These are phyloP conservation scores for Boletellus sp. DNA, from an alignment of 768 basidiomycete genomes.

Conservation along the genomic window DNA sequence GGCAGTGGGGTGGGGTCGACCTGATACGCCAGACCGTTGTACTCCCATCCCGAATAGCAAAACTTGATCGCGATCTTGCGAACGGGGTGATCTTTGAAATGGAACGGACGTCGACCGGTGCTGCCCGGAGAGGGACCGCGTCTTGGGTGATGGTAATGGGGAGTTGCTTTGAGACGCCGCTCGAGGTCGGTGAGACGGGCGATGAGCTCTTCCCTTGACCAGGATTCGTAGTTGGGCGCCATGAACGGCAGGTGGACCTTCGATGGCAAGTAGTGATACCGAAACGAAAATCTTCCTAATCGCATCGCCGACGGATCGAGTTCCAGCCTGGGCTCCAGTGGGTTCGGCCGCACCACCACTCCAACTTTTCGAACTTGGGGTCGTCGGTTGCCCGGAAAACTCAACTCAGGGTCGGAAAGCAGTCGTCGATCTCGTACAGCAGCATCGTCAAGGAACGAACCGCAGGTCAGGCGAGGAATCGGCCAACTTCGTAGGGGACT, in stretches of 20 bases:
- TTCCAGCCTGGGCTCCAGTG: no score
- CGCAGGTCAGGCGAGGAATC: no score
- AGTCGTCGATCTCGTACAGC: neutral
- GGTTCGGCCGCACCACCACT: no score
- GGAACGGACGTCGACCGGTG: slow-evolving; percentile 43
- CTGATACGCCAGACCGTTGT: slow-evolving; percentile 88
- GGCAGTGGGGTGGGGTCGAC: slow-evolving; percentile 65
- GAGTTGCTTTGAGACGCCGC: slow-evolving; percentile 9
- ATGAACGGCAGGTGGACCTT: slow-evolving; percentile 30
- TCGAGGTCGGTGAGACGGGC: slow-evolving; percentile 60
- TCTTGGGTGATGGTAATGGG: slow-evolving; percentile 4
- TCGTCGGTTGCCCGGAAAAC: no score
- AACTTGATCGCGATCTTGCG: slow-evolving; percentile 95
- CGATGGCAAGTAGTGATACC: slow-evolving; percentile 32
- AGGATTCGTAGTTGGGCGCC: slow-evolving; percentile 47
- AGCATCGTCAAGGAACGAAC: no score
- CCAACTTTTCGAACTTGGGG: no score
- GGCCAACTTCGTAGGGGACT: no score
- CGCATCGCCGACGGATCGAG: slow-evolving; percentile 22
- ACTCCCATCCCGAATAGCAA: slow-evolving; percentile 89
- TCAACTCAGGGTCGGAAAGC: neutral
- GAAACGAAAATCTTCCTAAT: slow-evolving; percentile 30
- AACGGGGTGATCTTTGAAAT: slow-evolving; percentile 63
- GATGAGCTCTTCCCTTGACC: slow-evolving; percentile 70
- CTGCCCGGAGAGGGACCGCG: slow-evolving; percentile 10